Conservation (phyloP, 768 basidiomycete species). For the Amyloporia xantha region DNA sequence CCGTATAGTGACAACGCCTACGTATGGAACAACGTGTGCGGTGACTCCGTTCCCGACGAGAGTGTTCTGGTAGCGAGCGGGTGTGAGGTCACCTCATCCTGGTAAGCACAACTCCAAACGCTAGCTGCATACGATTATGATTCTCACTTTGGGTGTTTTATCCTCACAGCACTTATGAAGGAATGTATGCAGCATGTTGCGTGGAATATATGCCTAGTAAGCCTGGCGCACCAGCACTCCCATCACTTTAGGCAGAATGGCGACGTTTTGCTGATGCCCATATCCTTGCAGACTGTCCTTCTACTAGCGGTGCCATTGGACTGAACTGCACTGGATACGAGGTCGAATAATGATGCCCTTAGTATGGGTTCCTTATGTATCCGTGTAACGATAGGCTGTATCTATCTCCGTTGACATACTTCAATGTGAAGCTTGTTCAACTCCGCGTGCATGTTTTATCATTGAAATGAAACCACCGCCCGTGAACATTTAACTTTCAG, state of each 20-base stretch:
- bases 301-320: neutral
- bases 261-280: neutral
- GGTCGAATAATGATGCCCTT: neutral
- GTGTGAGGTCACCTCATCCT: neutral
- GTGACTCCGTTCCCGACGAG: neutral
- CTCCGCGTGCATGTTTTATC: too few species aligned
- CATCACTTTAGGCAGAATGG: neutral
- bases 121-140: neutral
- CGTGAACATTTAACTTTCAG: too few species aligned
- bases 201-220: too few species aligned
- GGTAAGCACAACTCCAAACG: neutral
- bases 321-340: neutral
- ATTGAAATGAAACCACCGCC: too few species aligned
- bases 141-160: neutral
- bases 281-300: neutral
- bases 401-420: too few species aligned
- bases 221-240: too few species aligned
- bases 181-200: neutral
- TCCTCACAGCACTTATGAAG: neutral
- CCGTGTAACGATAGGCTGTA: too few species aligned
- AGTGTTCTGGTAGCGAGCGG: neutral
- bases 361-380: too few species aligned
- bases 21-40: constrained; percentile 3
- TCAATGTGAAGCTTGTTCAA: too few species aligned
- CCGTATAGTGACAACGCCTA: neutral